A percentile compares a stretch with the other conserved stretches of the same genome.
These are phyloP conservation scores for Linderina pennispora DNA, from an alignment of 192 early-diverging fungal species.

Conservation along the genomic window DNA sequence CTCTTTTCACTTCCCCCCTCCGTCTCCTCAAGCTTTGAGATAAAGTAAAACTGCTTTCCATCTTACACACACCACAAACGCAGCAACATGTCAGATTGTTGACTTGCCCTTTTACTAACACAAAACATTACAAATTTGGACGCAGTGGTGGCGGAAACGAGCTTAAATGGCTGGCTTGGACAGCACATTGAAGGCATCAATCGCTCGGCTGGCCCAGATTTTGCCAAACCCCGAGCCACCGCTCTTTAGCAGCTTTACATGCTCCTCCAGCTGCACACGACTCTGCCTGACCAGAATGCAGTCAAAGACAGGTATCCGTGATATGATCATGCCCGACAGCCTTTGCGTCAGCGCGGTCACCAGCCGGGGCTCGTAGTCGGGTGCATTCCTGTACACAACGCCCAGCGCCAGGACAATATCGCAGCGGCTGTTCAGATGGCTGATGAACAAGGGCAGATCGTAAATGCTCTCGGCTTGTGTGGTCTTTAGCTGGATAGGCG, in stretches of 20 bases:
- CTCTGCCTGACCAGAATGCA: slow-evolving; percentile 29
- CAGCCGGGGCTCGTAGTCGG: slow-evolving; percentile 16
- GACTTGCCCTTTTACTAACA: too few relatives aligned
- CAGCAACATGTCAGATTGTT: too few relatives aligned
- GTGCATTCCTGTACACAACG: slow-evolving; percentile 13
- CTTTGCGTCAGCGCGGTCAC: slow-evolving; percentile 14
- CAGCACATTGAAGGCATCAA: slow-evolving; percentile 25
- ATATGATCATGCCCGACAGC: slow-evolving; percentile 4
- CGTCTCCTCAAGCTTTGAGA: too few relatives aligned
- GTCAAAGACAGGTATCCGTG: slow-evolving; percentile 29
- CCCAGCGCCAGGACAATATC: slow-evolving; percentile 38
- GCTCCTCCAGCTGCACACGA: slow-evolving; percentile 2
- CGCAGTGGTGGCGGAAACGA: too few relatives aligned
- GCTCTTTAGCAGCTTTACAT: not conserved
- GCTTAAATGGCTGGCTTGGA: slow-evolving; percentile 4
- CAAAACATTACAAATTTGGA: too few relatives aligned
- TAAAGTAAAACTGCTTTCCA: too few relatives aligned
- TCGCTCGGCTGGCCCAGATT: slow-evolving; percentile 33
- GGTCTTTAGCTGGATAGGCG: slow-evolving; percentile 24
- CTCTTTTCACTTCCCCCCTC: too few relatives aligned
- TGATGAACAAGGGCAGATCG: slow-evolving; percentile 23
- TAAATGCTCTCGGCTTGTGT: slow-evolving; percentile 32
- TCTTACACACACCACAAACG: too few relatives aligned
- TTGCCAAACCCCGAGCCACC: slow-evolving; percentile 1
- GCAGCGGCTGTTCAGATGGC: slow-evolving; percentile 20